Conservation (phyloP, 1,139 yeast species). For the Pichia sp. region DNA sequence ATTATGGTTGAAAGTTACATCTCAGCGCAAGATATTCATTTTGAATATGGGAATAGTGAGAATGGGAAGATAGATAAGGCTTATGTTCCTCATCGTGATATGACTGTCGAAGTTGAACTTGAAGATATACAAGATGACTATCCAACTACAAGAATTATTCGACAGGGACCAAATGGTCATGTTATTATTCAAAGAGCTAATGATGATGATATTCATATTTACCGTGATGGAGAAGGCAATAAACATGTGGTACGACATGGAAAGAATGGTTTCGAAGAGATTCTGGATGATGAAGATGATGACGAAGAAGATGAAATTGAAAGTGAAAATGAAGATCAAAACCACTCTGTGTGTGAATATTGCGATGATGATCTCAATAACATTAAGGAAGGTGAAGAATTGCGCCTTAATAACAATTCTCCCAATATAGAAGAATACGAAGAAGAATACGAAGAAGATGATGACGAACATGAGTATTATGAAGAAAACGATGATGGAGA, state of each 20-base stretch:
- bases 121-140: constrained; percentile 57
- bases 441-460: constrained; percentile 17
- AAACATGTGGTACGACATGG: background rate
- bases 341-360: constrained; percentile 17
- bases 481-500: constrained; percentile 17
- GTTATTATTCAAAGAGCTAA: constrained; percentile 53
- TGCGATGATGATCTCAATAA: constrained; percentile 9
- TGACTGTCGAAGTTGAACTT: constrained; percentile 36
- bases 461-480: constrained; percentile 18
- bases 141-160: constrained; percentile 66
- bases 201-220: constrained; percentile 22
- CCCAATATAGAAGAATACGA: constrained; percentile 19
- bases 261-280: constrained; percentile 3
- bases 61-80: background rate
- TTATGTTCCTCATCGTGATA: constrained; percentile 18
- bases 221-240: constrained; percentile 11
- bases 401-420: too few species aligned
- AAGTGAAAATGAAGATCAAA: constrained; percentile 14
- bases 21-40: constrained; percentile 54
- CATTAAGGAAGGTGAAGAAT: constrained; percentile 2
- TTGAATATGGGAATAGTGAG: constrained; percentile 41
- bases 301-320: constrained; percentile 19
- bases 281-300: constrained; percentile 13
- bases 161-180: constrained; percentile 68
- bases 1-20: constrained; percentile 29